Base-by-base conservation (phyloP, 2,329 filamentous ascomycete genomes). In the Phialemonium atrogriseum region DNA sequence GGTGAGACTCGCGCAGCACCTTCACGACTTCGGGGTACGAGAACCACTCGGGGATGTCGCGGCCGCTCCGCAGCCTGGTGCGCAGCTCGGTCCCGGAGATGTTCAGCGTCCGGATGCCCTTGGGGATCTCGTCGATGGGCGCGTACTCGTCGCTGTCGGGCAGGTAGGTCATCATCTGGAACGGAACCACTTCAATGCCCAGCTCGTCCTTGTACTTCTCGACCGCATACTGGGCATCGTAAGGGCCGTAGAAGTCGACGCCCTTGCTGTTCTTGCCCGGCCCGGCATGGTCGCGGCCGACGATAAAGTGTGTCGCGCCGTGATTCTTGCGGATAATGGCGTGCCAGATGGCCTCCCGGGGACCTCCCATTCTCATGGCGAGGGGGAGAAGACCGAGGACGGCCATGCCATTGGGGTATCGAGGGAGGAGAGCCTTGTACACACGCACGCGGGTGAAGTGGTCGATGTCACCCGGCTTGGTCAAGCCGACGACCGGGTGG, bases 271-370 rank as follows among this genome's bases (percentile, higher is more conserved):
- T 96, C 77, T 94, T 95, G 54, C 91, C 91, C 26, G 91, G 91
- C 30, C 91, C 91, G 45, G 91, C 91, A 65, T 98, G 91, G 66
- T 98, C 91, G 68, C 91, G 86, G 39, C 91, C 91, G 45, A 98
- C 88, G 51, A 98, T 98, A 72, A 98, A 98, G 73, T 98, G 91
- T 11, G 91, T 96, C 28, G 89, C 87, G 51, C 91, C 91, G 67
- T 95, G 88, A 66, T 98, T 98, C 80, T 96, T 98, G 58, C 91
- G 87, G 72, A 98, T 98, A 53, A 98, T 94, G 54, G 91, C 91
- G 71, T 98, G 91, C 91, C 91, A 98, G 66, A 98, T 87, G 47
- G 91, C 91, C 70, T 98, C 91, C 47, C 91, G 85, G 42, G 91
- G 91, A 50, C 91, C 91, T 55, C 87, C 91, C 91, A 98, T 98